Conservation (phyloP, 345 rosid genomes). For the Eucalyptus tenuipes region DNA sequence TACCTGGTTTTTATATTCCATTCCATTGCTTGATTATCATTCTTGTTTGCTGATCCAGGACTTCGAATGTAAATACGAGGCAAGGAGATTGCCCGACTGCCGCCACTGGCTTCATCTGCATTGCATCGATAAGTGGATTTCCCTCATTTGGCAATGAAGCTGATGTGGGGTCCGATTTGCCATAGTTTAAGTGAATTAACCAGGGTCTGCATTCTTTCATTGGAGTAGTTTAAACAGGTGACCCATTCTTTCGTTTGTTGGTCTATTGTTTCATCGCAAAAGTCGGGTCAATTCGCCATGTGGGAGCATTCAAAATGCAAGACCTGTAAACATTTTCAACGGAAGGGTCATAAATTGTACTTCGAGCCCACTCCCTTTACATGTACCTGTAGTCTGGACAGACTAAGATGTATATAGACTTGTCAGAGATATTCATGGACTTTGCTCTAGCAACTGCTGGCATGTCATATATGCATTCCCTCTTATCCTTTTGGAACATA, state of each 20-base stretch:
- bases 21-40: background rate
- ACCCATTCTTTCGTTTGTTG: background rate
- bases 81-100: slow-evolving; percentile 15
- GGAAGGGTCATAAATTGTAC: background rate
- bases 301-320: background rate
- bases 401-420: background rate
- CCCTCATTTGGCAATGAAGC: too few relatives aligned
- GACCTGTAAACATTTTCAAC: background rate
- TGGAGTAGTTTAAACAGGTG: background rate
- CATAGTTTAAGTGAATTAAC: background rate
- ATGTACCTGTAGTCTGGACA: background rate
- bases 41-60: slow-evolving; percentile 2
- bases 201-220: background rate
- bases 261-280: background rate
- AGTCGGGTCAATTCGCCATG: background rate
- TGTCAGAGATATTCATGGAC: background rate
- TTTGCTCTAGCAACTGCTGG: background rate
- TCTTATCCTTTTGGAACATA: background rate
- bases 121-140: slow-evolving; percentile 13
- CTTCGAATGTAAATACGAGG: background rate
- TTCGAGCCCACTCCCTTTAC: background rate
- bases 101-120: slow-evolving; percentile 7
- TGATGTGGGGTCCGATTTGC: too few relatives aligned
- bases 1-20: background rate
- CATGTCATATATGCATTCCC: background rate